These are phyloP conservation scores for Coffea eugenioides DNA, from an alignment of 257 asterid genomes.

Conservation along the genomic window DNA sequence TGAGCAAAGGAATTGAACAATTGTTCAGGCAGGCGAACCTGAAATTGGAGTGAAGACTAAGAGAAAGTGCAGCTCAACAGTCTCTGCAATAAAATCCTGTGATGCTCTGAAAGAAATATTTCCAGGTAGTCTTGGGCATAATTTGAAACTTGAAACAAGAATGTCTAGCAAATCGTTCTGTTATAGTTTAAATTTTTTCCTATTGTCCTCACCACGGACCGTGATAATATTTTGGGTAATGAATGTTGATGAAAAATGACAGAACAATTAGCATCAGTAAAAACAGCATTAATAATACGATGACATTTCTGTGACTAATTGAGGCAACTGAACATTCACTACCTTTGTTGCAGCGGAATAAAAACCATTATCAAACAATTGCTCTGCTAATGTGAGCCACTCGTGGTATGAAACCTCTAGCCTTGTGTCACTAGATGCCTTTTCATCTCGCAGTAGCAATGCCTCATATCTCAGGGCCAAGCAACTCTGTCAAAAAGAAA, in stretches of 20 bases:
- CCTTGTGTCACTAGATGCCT: slow-evolving; percentile 40
- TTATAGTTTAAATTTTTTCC: too few relatives aligned
- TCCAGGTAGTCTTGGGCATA: neutral
- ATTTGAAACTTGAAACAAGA: too few relatives aligned
- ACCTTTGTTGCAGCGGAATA: slow-evolving; percentile 69
- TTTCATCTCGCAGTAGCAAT: slow-evolving; percentile 67
- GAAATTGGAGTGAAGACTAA: neutral
- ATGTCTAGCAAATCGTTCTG: too few relatives aligned
- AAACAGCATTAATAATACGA: neutral
- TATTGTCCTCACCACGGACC: neutral
- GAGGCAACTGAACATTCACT: neutral
- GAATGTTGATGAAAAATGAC: neutral
- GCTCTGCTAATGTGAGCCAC: slow-evolving; percentile 73
- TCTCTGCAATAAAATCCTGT: neutral
- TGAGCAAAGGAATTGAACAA: neutral
- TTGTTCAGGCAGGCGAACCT: neutral
- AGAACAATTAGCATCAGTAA: neutral
- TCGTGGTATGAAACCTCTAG: slow-evolving; percentile 62
- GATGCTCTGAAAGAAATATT: neutral
- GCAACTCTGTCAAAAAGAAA: slow-evolving; percentile 54
- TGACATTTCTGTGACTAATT: neutral
- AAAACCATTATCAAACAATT: slow-evolving; percentile 63
- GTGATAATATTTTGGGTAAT: neutral
- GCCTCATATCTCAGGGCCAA: slow-evolving; percentile 93
- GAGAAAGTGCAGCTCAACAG: neutral